These are phyloP conservation scores for Phytophthora pluvialis DNA, from an alignment of 352 stramenopile genomes.

Conservation along the genomic window DNA sequence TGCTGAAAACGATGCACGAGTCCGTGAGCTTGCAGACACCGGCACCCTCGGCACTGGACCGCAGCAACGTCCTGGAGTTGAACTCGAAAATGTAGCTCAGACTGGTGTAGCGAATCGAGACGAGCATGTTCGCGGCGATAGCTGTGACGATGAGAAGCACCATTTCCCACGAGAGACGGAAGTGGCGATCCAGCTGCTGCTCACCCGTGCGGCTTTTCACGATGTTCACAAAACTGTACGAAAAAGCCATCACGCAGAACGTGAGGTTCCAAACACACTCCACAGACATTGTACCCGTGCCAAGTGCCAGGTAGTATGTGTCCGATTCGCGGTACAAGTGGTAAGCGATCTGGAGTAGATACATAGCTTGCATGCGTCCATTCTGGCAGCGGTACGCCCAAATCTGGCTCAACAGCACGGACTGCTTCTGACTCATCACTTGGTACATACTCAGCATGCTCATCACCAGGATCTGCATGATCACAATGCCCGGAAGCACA, in stretches of 20 bases:
- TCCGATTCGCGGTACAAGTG: slow-evolving; percentile 43
- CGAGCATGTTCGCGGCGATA: slow-evolving; percentile 34
- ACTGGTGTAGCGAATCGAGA: slow-evolving; percentile 37
- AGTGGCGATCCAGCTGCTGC: slow-evolving; percentile 41
- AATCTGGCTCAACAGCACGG: slow-evolving; percentile 44
- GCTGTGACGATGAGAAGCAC: slow-evolving; percentile 39
- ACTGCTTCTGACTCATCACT: slow-evolving; percentile 43
- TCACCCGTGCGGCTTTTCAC: slow-evolving; percentile 39
- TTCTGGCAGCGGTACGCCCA: slow-evolving; percentile 49
- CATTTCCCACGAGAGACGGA: slow-evolving; percentile 45
- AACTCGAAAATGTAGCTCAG: slow-evolving; percentile 37
- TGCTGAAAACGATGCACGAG: slow-evolving; percentile 40
- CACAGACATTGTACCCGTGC: slow-evolving; percentile 45
- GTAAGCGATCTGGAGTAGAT: slow-evolving; percentile 43
- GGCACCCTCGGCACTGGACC: slow-evolving; percentile 24
- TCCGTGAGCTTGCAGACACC: slow-evolving; percentile 38
- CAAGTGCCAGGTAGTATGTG: slow-evolving; percentile 40
- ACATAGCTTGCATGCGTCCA: slow-evolving; percentile 45
- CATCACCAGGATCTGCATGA: slow-evolving; percentile 45
- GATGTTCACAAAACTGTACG: slow-evolving; percentile 45
- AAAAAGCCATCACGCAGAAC: slow-evolving; percentile 46
- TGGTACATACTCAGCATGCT: slow-evolving; percentile 43
- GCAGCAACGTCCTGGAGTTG: slow-evolving; percentile 33
- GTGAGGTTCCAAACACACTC: slow-evolving; percentile 48
- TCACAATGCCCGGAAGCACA: slow-evolving; percentile 38